phyloP scores from a whole-genome alignment of 371 early-diverging fungal genomes.

The Syncephalis plumigaleata region DNA sequence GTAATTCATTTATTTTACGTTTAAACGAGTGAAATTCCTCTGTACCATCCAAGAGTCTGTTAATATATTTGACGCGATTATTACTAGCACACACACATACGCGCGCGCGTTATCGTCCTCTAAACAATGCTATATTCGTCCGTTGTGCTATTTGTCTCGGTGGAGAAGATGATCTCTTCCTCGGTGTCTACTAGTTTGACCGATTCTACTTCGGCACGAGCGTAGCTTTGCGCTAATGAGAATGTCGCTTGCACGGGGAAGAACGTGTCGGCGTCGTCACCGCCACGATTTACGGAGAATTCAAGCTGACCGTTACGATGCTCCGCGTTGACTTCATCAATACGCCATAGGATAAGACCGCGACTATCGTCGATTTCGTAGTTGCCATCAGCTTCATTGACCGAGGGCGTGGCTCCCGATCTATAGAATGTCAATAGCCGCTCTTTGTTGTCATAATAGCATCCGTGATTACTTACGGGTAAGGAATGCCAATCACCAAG shows the following conservation, averaged over 20 bases:
- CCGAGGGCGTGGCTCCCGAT: constrained; percentile 41
- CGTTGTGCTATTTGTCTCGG: constrained; percentile 2
- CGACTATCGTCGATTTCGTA: constrained; percentile 55
- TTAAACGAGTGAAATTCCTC: too few species aligned
- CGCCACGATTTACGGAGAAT: constrained; percentile 43
- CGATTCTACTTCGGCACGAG: constrained; percentile 49
- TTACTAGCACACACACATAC: too few species aligned
- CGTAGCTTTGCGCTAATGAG: constrained; percentile 42
- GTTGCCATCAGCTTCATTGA: constrained; percentile 63
- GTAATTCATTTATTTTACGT: too few species aligned
- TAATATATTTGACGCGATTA: too few species aligned
- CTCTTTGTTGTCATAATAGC: neutral
- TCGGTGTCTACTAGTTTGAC: constrained; percentile 1
- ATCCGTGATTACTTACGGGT: constrained; percentile 39
- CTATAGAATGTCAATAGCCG: constrained; percentile 10
- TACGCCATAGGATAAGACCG: constrained; percentile 66
- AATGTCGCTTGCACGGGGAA: constrained; percentile 84
- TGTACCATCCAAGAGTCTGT: too few species aligned
- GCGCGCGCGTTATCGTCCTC: too few species aligned
- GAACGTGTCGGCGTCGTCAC: constrained; percentile 62
- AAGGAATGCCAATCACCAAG: constrained; percentile 74
- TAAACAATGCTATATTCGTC: constrained; percentile 8
- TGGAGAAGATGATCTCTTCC: constrained; percentile 5
- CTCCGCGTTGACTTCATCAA: constrained; percentile 58
- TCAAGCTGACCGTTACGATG: constrained; percentile 70